Percentiles rank a stretch among this genome's conserved stretches.
These are phyloP conservation scores for Vicia sativa DNA, from an alignment of 306 rosid genomes.

Conservation along the genomic window DNA sequence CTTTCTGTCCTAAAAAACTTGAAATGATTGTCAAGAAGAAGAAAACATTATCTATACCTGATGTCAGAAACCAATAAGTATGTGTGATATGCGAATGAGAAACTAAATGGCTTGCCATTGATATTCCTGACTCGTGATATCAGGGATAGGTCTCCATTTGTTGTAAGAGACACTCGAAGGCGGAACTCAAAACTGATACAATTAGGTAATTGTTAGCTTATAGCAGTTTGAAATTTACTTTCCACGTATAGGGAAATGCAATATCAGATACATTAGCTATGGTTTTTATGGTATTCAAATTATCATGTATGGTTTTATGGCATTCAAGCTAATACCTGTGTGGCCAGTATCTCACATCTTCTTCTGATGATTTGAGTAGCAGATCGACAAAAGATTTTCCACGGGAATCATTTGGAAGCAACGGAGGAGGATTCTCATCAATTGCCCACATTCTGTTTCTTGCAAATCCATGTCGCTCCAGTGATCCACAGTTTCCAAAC, in stretches of 20 bases:
- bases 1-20: no score
- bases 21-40: conserved; percentile 21
- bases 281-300: conserved; percentile 2
- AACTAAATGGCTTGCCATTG: conserved; percentile 76
- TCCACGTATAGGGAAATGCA: conserved; percentile 26
- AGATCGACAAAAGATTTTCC: conserved; percentile 71
- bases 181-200: conserved; percentile 80
- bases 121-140: conserved; percentile 76
- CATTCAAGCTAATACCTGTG: conserved; percentile 48
- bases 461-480: conserved; percentile 87
- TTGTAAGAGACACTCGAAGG: conserved; percentile 71
- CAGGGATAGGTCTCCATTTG: conserved; percentile 64
- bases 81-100: conserved; percentile 87
- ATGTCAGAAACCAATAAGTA: conserved; percentile 82
- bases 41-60: conserved; percentile 55
- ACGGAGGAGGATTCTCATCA: conserved; percentile 71
- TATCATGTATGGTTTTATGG: neutral
- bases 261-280: neutral
- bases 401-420: conserved; percentile 49
- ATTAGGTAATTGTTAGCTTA: conserved; percentile 33
- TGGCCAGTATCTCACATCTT: conserved; percentile 78
- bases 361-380: conserved; percentile 76
- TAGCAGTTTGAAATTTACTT: conserved; percentile 27
- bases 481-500: conserved; percentile 85
- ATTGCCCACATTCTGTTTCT: conserved; percentile 83